These are phyloP conservation scores for Tetraselmis chui DNA, from an alignment of 139 green algal genomes.

Conservation along the genomic window DNA sequence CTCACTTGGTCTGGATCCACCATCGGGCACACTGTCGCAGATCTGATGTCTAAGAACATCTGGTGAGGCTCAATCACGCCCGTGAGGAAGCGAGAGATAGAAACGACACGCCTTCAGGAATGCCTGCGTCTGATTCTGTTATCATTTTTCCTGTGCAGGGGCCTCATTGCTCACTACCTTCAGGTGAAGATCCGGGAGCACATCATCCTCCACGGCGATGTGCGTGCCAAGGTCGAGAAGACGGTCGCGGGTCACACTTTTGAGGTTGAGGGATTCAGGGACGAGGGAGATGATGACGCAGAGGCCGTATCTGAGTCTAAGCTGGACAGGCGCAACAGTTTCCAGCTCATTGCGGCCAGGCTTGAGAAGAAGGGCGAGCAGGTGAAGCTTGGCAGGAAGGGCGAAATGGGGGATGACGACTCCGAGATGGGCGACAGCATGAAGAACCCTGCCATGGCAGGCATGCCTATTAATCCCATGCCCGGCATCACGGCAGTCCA, in stretches of 20 bases:
- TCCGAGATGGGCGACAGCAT: neutral
- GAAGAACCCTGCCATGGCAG: neutral
- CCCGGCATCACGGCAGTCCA: too few relatives aligned
- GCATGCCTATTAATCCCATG: neutral
- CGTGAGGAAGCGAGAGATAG: too few relatives aligned
- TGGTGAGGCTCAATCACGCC: too few relatives aligned
- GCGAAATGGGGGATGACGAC: neutral
- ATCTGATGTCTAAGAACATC: constrained; percentile 53
- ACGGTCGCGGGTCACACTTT: constrained; percentile 32
- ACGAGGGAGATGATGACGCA: constrained; percentile 29
- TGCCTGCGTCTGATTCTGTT: too few relatives aligned
- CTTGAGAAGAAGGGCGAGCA: neutral
- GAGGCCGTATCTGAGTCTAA: constrained; percentile 11
- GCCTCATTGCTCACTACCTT: constrained; percentile 37
- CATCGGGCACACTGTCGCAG: constrained; percentile 28
- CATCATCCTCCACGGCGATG: constrained; percentile 47
- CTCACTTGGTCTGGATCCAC: constrained; percentile 21
- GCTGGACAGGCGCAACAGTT: neutral
- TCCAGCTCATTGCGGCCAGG: neutral
- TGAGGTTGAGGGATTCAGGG: constrained; percentile 38
- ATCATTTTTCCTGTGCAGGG: too few relatives aligned
- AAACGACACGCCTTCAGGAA: too few relatives aligned
- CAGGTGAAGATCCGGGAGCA: constrained; percentile 45
- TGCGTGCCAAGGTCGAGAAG: constrained; percentile 38
- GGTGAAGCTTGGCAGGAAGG: neutral